These are phyloP conservation scores for Macrophomina pseudophaseolina DNA, from an alignment of 2,329 filamentous ascomycete species.

Conservation along the genomic window DNA sequence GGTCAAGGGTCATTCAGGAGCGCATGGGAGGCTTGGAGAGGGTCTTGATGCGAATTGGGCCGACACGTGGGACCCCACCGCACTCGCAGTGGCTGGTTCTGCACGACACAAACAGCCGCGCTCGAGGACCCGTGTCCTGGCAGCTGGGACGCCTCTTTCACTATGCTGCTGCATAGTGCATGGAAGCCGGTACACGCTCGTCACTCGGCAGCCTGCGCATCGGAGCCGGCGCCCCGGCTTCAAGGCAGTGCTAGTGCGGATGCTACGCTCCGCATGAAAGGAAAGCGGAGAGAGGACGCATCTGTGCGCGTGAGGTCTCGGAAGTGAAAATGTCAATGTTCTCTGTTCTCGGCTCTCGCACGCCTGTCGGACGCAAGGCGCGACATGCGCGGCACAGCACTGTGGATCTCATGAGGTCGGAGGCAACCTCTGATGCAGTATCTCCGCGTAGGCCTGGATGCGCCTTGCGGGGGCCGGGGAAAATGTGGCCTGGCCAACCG, in stretches of 20 bases:
- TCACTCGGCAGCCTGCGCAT: neutral
- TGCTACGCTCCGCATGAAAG: neutral
- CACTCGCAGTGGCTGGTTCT: neutral
- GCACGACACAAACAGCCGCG: neutral
- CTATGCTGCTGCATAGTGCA: neutral
- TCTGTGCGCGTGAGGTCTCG: neutral
- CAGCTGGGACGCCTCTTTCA: conserved; percentile 10
- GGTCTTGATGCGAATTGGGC: neutral
- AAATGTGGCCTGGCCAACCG: neutral
- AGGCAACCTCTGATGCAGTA: neutral
- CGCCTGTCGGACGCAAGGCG: neutral
- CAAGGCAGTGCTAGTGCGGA: neutral
- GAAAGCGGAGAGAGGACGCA: neutral
- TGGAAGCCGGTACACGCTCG: neutral
- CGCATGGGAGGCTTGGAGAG: neutral
- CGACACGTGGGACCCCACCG: neutral
- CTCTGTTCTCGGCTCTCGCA: neutral
- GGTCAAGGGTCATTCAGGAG: neutral
- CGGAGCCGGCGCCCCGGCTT: neutral
- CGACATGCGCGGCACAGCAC: neutral
- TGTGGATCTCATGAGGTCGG: neutral
- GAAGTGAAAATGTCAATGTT: neutral
- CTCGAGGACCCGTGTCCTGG: neutral
- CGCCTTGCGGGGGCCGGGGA: neutral
- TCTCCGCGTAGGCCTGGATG: neutral